Evolutionary conservation across 2,329 filamentous ascomycete species (phyloP).

Genomic region (Colletotrichum higginsianum): DNA sequence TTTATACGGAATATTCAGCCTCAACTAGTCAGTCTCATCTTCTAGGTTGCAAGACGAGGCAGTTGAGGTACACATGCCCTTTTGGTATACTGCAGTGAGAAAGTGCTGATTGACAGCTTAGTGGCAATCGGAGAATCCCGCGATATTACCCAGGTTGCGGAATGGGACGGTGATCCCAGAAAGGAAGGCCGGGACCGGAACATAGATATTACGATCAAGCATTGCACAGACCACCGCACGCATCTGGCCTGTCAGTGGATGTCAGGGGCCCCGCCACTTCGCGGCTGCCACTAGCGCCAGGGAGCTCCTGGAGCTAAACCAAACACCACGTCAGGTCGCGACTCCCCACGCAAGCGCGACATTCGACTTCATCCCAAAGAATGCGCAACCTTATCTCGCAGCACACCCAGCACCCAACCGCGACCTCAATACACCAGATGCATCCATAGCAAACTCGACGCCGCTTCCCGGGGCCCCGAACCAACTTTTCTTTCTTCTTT

Average conservation of each 20-base stretch:
- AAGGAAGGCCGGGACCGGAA: not conserved
- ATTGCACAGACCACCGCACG: not conserved
- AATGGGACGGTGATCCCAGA: not conserved
- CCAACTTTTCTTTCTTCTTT: not conserved
- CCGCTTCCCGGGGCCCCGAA: not conserved
- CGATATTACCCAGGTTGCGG: not conserved
- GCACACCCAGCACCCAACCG: slow-evolving; percentile 10
- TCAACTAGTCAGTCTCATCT: not conserved
- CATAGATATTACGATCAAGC: not conserved
- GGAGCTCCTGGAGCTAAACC: slow-evolving; percentile 39
- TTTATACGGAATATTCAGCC: not conserved
- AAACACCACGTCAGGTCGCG: slow-evolving; percentile 29
- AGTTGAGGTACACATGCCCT: not conserved
- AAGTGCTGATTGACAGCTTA: not conserved
- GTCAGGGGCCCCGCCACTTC: slow-evolving; percentile 20
- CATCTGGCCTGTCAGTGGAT: slow-evolving; percentile 30
- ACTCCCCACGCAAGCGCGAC: slow-evolving; percentile 36
- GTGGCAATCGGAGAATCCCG: not conserved
- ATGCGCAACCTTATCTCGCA: slow-evolving; percentile 26
- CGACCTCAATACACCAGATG: slow-evolving; percentile 14
- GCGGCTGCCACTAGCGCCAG: slow-evolving; percentile 27
- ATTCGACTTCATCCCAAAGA: slow-evolving; percentile 29
- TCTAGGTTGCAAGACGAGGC: not conserved
- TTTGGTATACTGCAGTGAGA: not conserved
- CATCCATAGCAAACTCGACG: not conserved